Base-by-base conservation (phyloP, 768 basidiomycete genomes). In the Cubamyces sp. region DNA sequence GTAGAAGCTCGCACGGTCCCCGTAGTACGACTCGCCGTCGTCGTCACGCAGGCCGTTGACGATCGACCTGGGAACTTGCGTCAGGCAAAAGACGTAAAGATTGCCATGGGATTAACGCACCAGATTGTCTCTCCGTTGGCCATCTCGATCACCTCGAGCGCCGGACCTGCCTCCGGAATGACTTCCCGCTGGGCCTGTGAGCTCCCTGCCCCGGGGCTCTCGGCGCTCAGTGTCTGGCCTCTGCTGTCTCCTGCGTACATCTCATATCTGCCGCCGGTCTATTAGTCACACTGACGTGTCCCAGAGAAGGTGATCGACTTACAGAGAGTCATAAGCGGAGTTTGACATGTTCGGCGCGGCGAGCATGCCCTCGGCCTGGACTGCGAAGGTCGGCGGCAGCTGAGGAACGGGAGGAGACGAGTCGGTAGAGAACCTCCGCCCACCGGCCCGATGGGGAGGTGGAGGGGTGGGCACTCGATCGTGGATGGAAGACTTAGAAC, bases 111-210 rank as follows among this genome's bases (percentile, higher is more conserved):
- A 14, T 57, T 48, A 25, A 79, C 86, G 60, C 57, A 91, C 92
- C 92, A 94, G 62, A 94, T 87, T 8, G 90, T 91, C 71, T 93
- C 87, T 23, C 92, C 92, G 70, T 92, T 92, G n/a, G 90, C 89
- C 69, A 92, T 76, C 70, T 94, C 89, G 57, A 94, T 81, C 46
- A 94, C 82, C 74, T 94, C 90, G 30, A 94, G 76, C 4, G 87
- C 91, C 50, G 87, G 83, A 14, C 83, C 81, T 42, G 80, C 18
- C 25, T 72, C 70, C 23, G 72, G 42, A 68, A 74, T 62, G 41
- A 40, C 51, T 12, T 69, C 66, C 21, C 69, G 53, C 74, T 69
- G 57, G 28, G 47, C 54, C 30, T 79, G 81, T 5, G 76, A 79
- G 72, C 69, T 64, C 40, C 68, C 67, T 40, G 74, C 48, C 56